phyloP scores from a whole-genome alignment of 805 yeast species.

The Pichia paraexigua region DNA sequence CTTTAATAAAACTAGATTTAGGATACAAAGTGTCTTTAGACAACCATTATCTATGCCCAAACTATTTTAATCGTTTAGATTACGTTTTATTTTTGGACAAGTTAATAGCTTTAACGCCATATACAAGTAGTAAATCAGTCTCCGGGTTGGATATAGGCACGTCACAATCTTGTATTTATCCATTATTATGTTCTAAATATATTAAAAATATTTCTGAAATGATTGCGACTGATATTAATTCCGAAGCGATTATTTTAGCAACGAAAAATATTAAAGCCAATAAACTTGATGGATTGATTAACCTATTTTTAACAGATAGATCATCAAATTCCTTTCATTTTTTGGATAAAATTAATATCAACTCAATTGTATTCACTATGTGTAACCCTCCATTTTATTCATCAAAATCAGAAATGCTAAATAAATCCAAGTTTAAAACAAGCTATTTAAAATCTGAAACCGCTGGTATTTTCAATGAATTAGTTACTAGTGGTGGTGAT shows the following conservation, averaged over 20 bases:
- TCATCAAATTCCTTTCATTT: constrained; percentile 3
- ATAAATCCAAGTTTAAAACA: constrained; percentile 20
- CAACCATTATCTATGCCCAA: constrained; percentile 24
- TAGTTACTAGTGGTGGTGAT: constrained; percentile 42
- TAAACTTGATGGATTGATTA: constrained; percentile 15
- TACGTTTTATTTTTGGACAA: constrained; percentile 20
- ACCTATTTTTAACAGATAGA: constrained; percentile 6
- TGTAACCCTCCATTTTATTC: constrained; percentile 50
- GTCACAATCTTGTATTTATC: constrained; percentile 42
- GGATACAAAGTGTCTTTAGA: constrained; percentile 14
- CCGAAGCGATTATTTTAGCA: constrained; percentile 27
- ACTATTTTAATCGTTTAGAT: constrained; percentile 24
- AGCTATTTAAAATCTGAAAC: constrained; percentile 13
- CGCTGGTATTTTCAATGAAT: constrained; percentile 30
- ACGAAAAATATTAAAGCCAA: constrained; percentile 23
- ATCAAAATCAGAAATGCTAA: constrained; percentile 27
- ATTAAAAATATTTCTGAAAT: constrained; percentile 13
- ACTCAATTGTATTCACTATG: constrained; percentile 28
- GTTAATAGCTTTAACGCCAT: constrained; percentile 6
- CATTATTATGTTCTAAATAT: constrained; percentile 29
- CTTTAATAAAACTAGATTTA: constrained; percentile 14
- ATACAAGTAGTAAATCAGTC: neutral
- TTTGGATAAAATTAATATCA: neutral
- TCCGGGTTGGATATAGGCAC: constrained; percentile 42
- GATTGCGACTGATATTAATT: constrained; percentile 37